These are phyloP conservation scores for Candida glucosophila DNA, from an alignment of 1,139 yeast genomes.

Conservation along the genomic window DNA sequence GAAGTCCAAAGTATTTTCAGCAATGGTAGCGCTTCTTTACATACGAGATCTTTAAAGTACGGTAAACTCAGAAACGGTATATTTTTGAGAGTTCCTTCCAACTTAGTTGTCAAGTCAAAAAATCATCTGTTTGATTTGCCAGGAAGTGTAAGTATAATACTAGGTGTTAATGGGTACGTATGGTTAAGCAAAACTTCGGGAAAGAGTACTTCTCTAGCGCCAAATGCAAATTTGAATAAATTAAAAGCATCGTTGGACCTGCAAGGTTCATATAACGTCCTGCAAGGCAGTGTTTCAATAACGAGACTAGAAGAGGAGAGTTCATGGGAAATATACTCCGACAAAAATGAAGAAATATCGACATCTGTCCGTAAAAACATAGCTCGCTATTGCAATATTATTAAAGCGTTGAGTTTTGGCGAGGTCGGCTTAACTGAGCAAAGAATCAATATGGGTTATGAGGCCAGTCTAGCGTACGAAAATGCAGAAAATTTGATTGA, in stretches of 20 bases:
- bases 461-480: slow-evolving; percentile 75
- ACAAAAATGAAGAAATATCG: slow-evolving; percentile 69
- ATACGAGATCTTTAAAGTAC: slow-evolving; percentile 88
- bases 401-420: slow-evolving; percentile 69
- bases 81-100: slow-evolving; percentile 72
- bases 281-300: slow-evolving; percentile 58
- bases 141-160: slow-evolving; percentile 79
- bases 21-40: slow-evolving; percentile 91
- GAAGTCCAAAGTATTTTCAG: slow-evolving; percentile 87
- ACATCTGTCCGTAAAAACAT: slow-evolving; percentile 60
- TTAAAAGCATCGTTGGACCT: slow-evolving; percentile 31
- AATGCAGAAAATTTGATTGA: slow-evolving; percentile 69
- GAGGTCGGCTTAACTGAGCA: slow-evolving; percentile 84
- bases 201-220: slow-evolving; percentile 11
- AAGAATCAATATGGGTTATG: slow-evolving; percentile 74
- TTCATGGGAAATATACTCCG: slow-evolving; percentile 92
- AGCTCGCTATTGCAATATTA: slow-evolving; percentile 76
- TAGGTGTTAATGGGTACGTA: slow-evolving; percentile 91
- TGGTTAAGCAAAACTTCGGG: slow-evolving; percentile 75
- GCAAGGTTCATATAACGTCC: slow-evolving; percentile 45
- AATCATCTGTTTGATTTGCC: slow-evolving; percentile 83
- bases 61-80: slow-evolving; percentile 93
- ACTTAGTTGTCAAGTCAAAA: slow-evolving; percentile 74
- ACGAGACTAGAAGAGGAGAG: slow-evolving; percentile 90
- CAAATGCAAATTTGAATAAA: slow-evolving; percentile 15